phyloP scores from a whole-genome alignment of 1,139 yeast species.

The Pichia sp. region DNA sequence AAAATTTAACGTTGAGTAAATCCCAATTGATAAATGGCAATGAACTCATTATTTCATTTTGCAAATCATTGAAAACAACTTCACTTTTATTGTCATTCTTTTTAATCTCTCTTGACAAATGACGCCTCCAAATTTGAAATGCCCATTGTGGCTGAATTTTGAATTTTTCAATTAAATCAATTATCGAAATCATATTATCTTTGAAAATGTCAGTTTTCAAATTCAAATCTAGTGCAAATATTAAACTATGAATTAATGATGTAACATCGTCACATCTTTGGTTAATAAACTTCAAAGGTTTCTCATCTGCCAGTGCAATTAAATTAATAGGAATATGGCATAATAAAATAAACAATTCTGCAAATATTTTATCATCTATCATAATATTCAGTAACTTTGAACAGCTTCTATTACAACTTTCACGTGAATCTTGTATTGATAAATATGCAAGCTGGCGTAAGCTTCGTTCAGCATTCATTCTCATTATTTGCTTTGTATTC shows the following conservation, averaged over 20 bases:
- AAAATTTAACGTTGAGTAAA: slow-evolving; percentile 40
- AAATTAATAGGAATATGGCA: slow-evolving; percentile 45
- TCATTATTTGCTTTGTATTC: slow-evolving; percentile 57
- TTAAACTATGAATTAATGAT: slow-evolving; percentile 57
- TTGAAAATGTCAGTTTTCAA: slow-evolving; percentile 34
- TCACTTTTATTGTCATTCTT: slow-evolving; percentile 12
- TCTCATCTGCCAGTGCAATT: slow-evolving; percentile 30
- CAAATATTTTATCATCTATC: slow-evolving; percentile 39
- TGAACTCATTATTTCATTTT: slow-evolving; percentile 23
- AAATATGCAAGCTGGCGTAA: slow-evolving; percentile 51
- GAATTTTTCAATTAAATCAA: slow-evolving; percentile 42
- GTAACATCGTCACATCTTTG: slow-evolving; percentile 66
- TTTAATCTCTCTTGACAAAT: slow-evolving; percentile 27
- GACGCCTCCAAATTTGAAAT: slow-evolving; percentile 71
- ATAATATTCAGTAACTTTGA: slow-evolving; percentile 45
- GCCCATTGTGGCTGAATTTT: slow-evolving; percentile 62
- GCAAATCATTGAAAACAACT: slow-evolving; percentile 11
- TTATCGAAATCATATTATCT: slow-evolving; percentile 38
- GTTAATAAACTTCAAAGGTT: slow-evolving; percentile 68
- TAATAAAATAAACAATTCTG: slow-evolving; percentile 62
- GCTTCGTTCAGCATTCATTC: slow-evolving; percentile 59
- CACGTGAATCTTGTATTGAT: slow-evolving; percentile 59
- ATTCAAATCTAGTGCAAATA: slow-evolving; percentile 53
- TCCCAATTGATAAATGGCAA: slow-evolving; percentile 33
- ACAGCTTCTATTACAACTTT: slow-evolving; percentile 45